A percentile compares a stretch with the other conserved stretches of the same genome.
Conservation (phyloP, 345 rosid genomes). For the Brassica rapa region DNA sequence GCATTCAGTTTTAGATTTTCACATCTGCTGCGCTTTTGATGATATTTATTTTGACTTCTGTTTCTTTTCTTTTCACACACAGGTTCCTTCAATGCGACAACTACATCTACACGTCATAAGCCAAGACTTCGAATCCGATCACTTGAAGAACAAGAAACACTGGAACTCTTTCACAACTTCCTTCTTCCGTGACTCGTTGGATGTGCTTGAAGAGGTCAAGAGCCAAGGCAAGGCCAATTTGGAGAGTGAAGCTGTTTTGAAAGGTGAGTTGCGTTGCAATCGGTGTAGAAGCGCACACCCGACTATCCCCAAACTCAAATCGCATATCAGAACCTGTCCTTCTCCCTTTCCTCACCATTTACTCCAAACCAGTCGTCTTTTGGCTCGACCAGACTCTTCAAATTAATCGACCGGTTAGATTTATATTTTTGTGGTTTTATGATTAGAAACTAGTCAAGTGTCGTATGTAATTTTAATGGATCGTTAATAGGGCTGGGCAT, state of each 20-base stretch:
- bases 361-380: constrained; percentile 48
- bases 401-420: not conserved
- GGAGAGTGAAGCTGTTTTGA: constrained; percentile 45
- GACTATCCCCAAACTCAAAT: constrained; percentile 80
- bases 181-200: constrained; percentile 80
- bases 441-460: not conserved
- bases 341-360: constrained; percentile 56
- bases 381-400: constrained; percentile 8
- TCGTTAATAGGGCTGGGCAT: too few relatives aligned
- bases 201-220: constrained; percentile 71
- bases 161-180: constrained; percentile 88
- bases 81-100: constrained; percentile 54
- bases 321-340: constrained; percentile 59
- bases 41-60: not conserved
- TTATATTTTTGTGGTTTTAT: not conserved
- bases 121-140: constrained; percentile 83
- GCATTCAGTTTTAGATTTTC: not conserved
- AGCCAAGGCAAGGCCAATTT: constrained; percentile 57
- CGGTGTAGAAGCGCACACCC: constrained; percentile 89
- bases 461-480: not conserved
- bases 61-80: not conserved
- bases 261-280: constrained; percentile 83
- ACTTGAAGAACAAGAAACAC: constrained; percentile 85
- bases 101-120: constrained; percentile 91
- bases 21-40: not conserved